Evolutionary conservation across 2,329 filamentous ascomycete genomes (phyloP).

Genomic region (Aspergillus pseudoterreus): DNA sequence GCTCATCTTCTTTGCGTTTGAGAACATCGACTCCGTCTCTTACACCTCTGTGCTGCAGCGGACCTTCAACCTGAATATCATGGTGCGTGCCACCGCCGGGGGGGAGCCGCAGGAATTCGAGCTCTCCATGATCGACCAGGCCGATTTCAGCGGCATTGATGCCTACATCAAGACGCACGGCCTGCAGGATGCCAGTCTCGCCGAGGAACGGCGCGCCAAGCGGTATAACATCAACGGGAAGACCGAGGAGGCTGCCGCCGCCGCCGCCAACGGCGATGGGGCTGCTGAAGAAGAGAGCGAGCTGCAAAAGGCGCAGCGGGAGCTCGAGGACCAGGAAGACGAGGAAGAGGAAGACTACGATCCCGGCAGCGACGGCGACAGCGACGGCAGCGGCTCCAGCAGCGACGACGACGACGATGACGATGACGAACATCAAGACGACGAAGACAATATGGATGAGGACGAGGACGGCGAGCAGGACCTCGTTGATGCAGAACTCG

Average conservation of each 20-base stretch:
- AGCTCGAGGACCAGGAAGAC: conserved; percentile 47
- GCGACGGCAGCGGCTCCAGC: conserved; percentile 44
- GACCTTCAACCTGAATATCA: conserved; percentile 63
- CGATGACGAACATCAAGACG: conserved; percentile 24
- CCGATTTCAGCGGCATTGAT: conserved; percentile 60
- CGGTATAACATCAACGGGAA: conserved; percentile 52
- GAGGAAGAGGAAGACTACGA: conserved; percentile 51
- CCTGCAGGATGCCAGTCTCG: conserved; percentile 62
- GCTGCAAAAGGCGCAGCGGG: conserved; percentile 55
- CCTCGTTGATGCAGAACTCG: conserved; percentile 40
- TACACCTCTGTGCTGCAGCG: conserved; percentile 63
- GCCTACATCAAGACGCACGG: conserved; percentile 59
- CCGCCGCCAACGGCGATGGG: conserved; percentile 22
- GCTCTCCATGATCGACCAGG: conserved; percentile 64
- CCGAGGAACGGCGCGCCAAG: conserved; percentile 57
- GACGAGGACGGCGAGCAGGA: conserved; percentile 31
- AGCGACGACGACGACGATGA: conserved; percentile 40
- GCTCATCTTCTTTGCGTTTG: conserved; percentile 59
- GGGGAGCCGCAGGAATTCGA: conserved; percentile 55
- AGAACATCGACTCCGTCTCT: conserved; percentile 55
- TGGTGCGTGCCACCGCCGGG: conserved; percentile 36
- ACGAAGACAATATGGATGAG: conserved; percentile 24
- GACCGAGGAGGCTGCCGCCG: conserved; percentile 20
- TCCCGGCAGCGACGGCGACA: conserved; percentile 47
- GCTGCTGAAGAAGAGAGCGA: conserved; percentile 56